Base-by-base conservation (phyloP, 345 rosid genomes). In the Boechera divaricarpa region DNA sequence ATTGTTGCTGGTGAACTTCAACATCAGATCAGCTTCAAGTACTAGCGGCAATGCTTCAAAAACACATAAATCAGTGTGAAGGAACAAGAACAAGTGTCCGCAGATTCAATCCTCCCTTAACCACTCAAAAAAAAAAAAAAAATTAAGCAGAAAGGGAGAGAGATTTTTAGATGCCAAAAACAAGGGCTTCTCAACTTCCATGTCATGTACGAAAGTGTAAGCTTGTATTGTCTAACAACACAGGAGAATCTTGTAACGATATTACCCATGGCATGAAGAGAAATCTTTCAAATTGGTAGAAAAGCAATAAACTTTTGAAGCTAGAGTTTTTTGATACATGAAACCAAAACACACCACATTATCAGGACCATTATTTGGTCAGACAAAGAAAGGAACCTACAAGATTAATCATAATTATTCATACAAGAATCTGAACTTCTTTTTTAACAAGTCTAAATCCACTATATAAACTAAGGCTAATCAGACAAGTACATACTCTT, bases 341-440 rank as follows among this genome's bases (percentile, higher is more conserved):
- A 55, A 55, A 55, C 38, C n/a, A 68, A 26, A 69, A 41, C 11
- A 54, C 6, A 15, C 5, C 44, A 68, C 49, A 8, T 38, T 38
- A 28, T 28, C n/a, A 67, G 11, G 59, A 67, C 18, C 57, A 49
- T 33, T 49, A 63, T 29, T 42, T 13, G 28, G 64, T 18, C 42
- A 44, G 9, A 41, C 52, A 7, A 39, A 54, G 53, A 55, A 41
- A 69, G 3, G 3, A 55, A 55, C 53, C 8, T 69, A 54, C 16
- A 69, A 55, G 73, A 49, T 51, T 7, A 35, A 49, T 33, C 58
- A 49, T 10, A 32, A 66, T 3, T 33, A 49, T 3, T 33, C 42
- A 56, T 13, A 56, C 39, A 31, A 31, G 18, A 58, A 8, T 35
- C 63, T n/a, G 3, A 45, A 15, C 18, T n/a, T 45, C 7, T 13